phyloP scores from a whole-genome alignment of 2,329 filamentous ascomycete genomes.

The Trichophyton equinum region DNA sequence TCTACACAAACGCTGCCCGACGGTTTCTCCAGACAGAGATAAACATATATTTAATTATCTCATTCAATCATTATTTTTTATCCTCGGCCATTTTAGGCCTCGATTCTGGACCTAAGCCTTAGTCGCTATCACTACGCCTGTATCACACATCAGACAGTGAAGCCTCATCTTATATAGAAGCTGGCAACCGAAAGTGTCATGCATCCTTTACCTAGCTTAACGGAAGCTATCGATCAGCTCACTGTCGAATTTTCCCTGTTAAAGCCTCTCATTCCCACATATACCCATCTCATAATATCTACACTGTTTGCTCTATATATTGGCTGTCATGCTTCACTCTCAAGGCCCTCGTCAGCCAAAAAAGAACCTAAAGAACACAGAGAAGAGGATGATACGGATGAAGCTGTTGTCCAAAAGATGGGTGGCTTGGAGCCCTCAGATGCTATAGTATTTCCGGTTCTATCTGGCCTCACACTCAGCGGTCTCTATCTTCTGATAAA shows the following conservation, averaged over 20 bases:
- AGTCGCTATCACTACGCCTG: too few species aligned
- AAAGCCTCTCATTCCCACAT: conserved; percentile 41
- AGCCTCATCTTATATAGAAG: not conserved
- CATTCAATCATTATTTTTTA: not conserved
- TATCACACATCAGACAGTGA: too few species aligned
- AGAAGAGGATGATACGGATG: conserved; percentile 41
- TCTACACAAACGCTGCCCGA: not conserved
- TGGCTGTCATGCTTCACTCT: conserved; percentile 72
- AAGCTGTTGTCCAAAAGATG: conserved; percentile 45
- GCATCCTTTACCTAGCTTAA: conserved; percentile 25
- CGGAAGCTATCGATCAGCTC: conserved; percentile 29
- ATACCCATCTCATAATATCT: conserved; percentile 51
- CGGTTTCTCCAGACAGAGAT: not conserved
- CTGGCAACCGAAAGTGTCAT: conserved; percentile 13
- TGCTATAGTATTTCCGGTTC: conserved; percentile 70
- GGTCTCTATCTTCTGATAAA: conserved; percentile 81
- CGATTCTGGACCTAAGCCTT: too few species aligned
- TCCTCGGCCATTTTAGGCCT: not conserved
- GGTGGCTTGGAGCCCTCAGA: conserved; percentile 63
- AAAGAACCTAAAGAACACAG: conserved; percentile 37
- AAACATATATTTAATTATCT: not conserved
- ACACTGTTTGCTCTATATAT: conserved; percentile 74
- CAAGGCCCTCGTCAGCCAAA: conserved; percentile 67
- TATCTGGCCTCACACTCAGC: conserved; percentile 59
- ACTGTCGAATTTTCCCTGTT: conserved; percentile 34